A percentile compares a stretch with the other conserved stretches of the same genome.
These are phyloP conservation scores for Cutaneotrichosporon cyanovorans DNA, from an alignment of 1,284 basidiomycete species.

Conservation along the genomic window DNA sequence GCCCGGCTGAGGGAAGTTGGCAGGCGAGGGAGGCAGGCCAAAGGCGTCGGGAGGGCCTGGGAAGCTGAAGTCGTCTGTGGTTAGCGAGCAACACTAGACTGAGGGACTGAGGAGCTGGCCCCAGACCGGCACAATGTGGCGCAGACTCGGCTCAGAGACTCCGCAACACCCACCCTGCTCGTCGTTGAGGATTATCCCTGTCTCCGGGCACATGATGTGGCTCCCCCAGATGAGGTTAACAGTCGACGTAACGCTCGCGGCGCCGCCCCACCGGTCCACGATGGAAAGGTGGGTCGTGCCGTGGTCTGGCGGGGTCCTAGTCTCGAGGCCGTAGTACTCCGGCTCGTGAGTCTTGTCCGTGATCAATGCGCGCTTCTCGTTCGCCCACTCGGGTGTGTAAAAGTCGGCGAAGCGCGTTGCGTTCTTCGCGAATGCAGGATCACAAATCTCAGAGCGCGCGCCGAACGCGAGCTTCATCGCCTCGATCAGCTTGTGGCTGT, in stretches of 20 bases:
- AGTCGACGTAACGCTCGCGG: conserved; percentile 74
- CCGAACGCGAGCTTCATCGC: conserved; percentile 50
- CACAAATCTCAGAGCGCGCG: conserved; percentile 64
- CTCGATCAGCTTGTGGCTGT: conserved; percentile 48
- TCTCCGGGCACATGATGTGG: conserved; percentile 68
- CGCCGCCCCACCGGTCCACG: conserved; percentile 75
- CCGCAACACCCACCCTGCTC: conserved; percentile 49
- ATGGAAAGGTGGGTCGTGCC: conserved; percentile 85
- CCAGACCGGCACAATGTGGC: not conserved
- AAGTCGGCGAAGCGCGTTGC: conserved; percentile 56
- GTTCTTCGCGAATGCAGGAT: conserved; percentile 55
- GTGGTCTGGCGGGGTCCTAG: conserved; percentile 68
- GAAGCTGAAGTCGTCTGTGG: conserved; percentile 71
- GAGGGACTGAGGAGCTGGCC: not conserved
- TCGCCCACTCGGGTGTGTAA: conserved; percentile 62
- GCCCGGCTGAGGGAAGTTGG: conserved; percentile 76
- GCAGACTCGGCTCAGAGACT: not conserved
- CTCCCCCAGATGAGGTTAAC: conserved; percentile 84
- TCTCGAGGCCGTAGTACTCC: conserved; percentile 75
- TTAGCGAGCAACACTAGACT: not conserved
- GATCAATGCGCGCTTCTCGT: conserved; percentile 49
- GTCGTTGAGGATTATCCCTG: conserved; percentile 82
- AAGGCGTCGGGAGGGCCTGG: conserved; percentile 74
- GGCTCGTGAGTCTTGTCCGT: conserved; percentile 66
- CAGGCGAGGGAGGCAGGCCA: conserved; percentile 76